Percentiles rank a stretch among this genome's conserved stretches.
Evolutionary conservation across 78 protist genomes (phyloP).

Genomic region (Diacronema lutheri): DNA sequence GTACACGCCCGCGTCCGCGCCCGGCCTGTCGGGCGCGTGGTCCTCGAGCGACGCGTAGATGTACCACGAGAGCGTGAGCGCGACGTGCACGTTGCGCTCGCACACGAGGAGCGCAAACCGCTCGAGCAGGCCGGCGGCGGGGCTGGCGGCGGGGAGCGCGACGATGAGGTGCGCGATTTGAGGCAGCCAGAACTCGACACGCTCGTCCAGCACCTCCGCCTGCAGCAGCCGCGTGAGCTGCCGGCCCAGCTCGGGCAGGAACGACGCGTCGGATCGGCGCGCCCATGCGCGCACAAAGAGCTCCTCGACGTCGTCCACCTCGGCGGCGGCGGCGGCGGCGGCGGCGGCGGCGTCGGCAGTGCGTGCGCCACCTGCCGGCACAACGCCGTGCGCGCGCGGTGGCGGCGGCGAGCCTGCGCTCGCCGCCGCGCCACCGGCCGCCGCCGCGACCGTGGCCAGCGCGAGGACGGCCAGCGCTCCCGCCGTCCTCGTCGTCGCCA

Average conservation of each 20-base stretch:
- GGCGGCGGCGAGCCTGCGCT: too few species aligned
- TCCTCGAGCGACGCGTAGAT: background rate
- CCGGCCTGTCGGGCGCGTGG: background rate
- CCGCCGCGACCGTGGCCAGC: too few species aligned
- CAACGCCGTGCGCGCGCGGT: too few species aligned
- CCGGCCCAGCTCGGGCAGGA: background rate
- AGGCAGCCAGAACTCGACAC: background rate
- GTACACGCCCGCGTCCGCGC: background rate
- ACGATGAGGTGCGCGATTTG: background rate
- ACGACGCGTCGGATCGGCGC: background rate
- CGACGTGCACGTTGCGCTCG: conserved; percentile 2
- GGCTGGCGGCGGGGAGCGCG: background rate
- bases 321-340: background rate
- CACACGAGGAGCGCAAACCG: conserved; percentile 5
- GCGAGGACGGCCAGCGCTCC: too few species aligned
- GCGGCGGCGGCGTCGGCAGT: too few species aligned
- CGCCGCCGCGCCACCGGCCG: too few species aligned
- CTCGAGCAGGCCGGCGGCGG: background rate
- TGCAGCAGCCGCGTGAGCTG: background rate
- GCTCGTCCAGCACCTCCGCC: too few species aligned
- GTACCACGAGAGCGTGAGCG: background rate
- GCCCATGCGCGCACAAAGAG: background rate
- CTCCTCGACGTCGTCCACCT: background rate
- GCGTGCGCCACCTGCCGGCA: too few species aligned
- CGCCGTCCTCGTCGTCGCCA: too few species aligned